phyloP scores from a whole-genome alignment of 2,329 filamentous ascomycete genomes.

The Cryphonectria japonica region DNA sequence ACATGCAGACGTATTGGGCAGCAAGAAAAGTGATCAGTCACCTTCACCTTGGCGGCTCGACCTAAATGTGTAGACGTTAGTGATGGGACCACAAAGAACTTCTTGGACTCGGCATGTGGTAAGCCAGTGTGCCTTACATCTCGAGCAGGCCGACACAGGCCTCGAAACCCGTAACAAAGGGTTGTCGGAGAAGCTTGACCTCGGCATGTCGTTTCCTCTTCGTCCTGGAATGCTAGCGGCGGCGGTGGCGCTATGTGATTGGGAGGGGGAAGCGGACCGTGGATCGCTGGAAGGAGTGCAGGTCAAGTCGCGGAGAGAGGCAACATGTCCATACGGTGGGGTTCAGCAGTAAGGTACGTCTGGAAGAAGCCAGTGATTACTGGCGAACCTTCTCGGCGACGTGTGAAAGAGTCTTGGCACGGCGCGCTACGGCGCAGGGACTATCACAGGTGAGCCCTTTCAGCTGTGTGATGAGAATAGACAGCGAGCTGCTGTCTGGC shows the following conservation, averaged over 20 bases:
- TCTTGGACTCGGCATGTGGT: not conserved
- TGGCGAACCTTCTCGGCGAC: not conserved
- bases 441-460: not conserved
- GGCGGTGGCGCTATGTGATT: conserved; percentile 4
- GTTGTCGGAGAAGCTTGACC: conserved; percentile 49
- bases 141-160: conserved; percentile 78
- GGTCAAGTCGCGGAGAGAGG: not conserved
- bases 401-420: not conserved
- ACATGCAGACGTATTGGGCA: not conserved
- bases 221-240: not conserved
- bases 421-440: conserved; percentile 3
- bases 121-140: conserved; percentile 55
- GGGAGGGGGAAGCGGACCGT: not conserved
- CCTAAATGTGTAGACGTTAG: conserved; percentile 45
- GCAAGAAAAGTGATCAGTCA: conserved; percentile 38
- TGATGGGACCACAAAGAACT: conserved; percentile 12
- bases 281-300: conserved; percentile 8
- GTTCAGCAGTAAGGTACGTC: not conserved
- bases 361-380: not conserved
- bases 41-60: conserved; percentile 91
- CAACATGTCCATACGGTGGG: not conserved
- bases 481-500: not conserved
- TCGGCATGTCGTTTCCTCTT: conserved; percentile 39
- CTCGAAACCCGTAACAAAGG: conserved; percentile 74
- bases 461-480: not conserved